Percentiles rank a stretch among this genome's conserved stretches.
These are phyloP conservation scores for Zygosaccharomyces bailii DNA, from an alignment of 805 yeast species.

Conservation along the genomic window DNA sequence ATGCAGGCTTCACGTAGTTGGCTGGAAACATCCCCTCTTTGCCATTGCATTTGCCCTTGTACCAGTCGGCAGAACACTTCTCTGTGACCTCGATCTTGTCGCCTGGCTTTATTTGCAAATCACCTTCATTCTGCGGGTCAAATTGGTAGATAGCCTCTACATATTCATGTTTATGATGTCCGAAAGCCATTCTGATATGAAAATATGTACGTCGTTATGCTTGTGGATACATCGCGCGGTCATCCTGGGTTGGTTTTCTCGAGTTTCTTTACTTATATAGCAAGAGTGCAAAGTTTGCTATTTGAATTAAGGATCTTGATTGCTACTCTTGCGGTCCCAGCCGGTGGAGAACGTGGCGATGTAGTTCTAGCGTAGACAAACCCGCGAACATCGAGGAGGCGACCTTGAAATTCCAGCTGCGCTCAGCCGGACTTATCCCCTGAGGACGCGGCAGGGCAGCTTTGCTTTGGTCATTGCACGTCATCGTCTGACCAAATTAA, in stretches of 20 bases:
- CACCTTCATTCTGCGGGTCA: constrained; percentile 70
- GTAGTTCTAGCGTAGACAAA: neutral
- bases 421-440: neutral
- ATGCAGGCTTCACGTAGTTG: constrained; percentile 61
- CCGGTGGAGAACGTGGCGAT: neutral
- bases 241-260: neutral
- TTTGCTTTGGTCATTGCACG: neutral
- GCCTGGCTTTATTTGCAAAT: constrained; percentile 60
- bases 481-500: neutral
- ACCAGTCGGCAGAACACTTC: constrained; percentile 83
- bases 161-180: constrained; percentile 31
- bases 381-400: neutral
- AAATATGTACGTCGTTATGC: no score
- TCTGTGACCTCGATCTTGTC: constrained; percentile 68
- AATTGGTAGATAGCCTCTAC: constrained; percentile 75
- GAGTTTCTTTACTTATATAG: neutral
- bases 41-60: constrained; percentile 67
- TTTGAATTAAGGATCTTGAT: neutral
- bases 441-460: neutral
- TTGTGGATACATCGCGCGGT: neutral
- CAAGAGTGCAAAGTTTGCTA: neutral
- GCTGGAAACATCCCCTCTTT: constrained; percentile 83
- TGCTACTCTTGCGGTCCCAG: neutral
- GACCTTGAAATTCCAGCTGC: neutral
- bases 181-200: constrained; percentile 1